Evolutionary conservation across 1,284 basidiomycete species (phyloP).

Genomic region (Ustilago nuda): DNA sequence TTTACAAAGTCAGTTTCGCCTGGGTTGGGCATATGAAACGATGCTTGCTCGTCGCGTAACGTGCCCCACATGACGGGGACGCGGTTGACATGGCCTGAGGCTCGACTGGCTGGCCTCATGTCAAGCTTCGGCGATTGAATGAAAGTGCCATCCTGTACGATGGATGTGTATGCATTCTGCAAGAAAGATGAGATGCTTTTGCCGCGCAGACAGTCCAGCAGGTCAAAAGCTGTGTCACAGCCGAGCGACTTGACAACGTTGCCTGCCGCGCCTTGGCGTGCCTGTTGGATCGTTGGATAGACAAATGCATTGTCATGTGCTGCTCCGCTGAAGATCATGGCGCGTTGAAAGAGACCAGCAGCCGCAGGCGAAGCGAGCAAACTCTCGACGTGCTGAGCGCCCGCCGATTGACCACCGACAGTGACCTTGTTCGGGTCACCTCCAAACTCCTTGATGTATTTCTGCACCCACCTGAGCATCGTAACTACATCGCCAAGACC

Average conservation of each 20-base stretch:
- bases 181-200: slow-evolving; percentile 34
- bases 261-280: slow-evolving; percentile 16
- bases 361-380: slow-evolving; percentile 44
- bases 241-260: slow-evolving; percentile 32
- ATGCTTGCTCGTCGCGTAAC: slow-evolving; percentile 55
- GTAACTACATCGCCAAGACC: slow-evolving; percentile 61
- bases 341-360: slow-evolving; percentile 38
- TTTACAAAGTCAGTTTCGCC: slow-evolving; percentile 38
- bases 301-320: slow-evolving; percentile 32
- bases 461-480: slow-evolving; percentile 74
- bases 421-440: slow-evolving; percentile 78
- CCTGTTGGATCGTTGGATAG: slow-evolving; percentile 25
- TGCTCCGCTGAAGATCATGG: slow-evolving; percentile 38
- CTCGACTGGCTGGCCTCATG: slow-evolving; percentile 27
- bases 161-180: not conserved
- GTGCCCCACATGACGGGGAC: slow-evolving; percentile 54
- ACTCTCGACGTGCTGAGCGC: slow-evolving; percentile 72
- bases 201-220: slow-evolving; percentile 46
- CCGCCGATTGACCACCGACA: slow-evolving; percentile 86
- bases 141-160: slow-evolving; percentile 44
- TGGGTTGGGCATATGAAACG: slow-evolving; percentile 44
- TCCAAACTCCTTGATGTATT: slow-evolving; percentile 75
- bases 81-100: slow-evolving; percentile 41
- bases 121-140: slow-evolving; percentile 41
- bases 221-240: slow-evolving; percentile 35